Evolutionary conservation across 139 green algal genomes (phyloP).

Genomic region (Picochlorum sp.): DNA sequence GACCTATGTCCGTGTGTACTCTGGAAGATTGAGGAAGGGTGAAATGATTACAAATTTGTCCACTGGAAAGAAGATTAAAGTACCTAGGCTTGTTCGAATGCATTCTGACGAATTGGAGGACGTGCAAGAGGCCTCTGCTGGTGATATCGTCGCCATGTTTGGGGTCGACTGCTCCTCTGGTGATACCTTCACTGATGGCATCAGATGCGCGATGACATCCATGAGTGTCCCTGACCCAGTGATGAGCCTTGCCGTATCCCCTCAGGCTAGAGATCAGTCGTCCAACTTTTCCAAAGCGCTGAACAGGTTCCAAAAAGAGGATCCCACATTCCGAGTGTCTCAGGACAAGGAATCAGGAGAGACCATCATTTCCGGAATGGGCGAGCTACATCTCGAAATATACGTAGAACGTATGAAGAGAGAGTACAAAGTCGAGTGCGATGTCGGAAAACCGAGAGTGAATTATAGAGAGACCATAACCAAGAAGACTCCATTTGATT

Average conservation of each 20-base stretch:
- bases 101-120: constrained; percentile 88
- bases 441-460: constrained; percentile 83
- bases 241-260: constrained; percentile 90
- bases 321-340: constrained; percentile 93
- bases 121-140: constrained; percentile 60
- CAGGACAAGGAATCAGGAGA: constrained; percentile 66
- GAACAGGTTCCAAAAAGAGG: constrained; percentile 84
- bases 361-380: constrained; percentile 93
- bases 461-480: constrained; percentile 95
- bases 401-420: constrained; percentile 94
- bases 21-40: constrained; percentile 68
- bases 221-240: constrained; percentile 95
- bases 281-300: constrained; percentile 67
- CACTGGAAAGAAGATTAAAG: constrained; percentile 63
- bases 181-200: constrained; percentile 92
- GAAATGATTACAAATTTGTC: constrained; percentile 70
- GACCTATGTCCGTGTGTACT: constrained; percentile 96
- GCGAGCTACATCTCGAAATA: constrained; percentile 97
- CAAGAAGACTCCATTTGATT: constrained; percentile 74
- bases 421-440: constrained; percentile 92
- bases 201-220: constrained; percentile 67
- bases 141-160: constrained; percentile 98
- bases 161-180: constrained; percentile 94
- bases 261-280: constrained; percentile 57
- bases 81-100: constrained; percentile 88